Conservation (phyloP, 1,284 basidiomycete genomes). For the Cutaneotrichosporon cavernicola region DNA sequence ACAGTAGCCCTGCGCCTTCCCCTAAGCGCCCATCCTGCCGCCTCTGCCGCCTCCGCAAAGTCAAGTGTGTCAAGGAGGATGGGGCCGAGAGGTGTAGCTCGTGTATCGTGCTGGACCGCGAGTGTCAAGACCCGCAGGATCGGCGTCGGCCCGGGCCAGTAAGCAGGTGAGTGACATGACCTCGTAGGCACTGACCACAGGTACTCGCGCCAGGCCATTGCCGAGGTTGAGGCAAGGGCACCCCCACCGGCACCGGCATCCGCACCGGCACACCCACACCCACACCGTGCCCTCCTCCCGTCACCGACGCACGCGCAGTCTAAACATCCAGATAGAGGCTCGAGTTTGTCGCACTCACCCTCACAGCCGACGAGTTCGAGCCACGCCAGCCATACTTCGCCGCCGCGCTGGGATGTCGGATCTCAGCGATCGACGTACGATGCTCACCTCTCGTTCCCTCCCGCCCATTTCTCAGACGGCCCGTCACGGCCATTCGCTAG, state of each 20-base stretch:
- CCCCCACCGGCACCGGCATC: neutral
- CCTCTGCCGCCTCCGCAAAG: constrained; percentile 3
- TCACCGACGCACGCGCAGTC: neutral
- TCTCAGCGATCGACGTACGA: neutral
- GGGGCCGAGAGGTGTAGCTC: neutral
- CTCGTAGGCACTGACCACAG: neutral
- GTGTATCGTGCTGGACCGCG: neutral
- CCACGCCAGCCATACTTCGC: neutral
- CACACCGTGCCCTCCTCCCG: neutral
- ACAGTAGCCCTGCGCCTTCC: neutral
- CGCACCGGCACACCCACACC: neutral
- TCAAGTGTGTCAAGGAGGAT: neutral
- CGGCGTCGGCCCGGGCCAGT: constrained; percentile 2
- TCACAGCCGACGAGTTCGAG: neutral
- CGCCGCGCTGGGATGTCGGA: neutral
- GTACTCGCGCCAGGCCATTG: neutral
- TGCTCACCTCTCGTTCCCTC: neutral
- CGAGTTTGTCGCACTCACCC: neutral
- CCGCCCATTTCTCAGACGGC: neutral
- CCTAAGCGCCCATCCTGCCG: neutral
- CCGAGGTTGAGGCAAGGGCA: neutral
- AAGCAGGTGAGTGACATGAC: neutral
- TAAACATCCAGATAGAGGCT: neutral
- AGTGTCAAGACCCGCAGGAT: neutral
- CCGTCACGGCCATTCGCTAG: neutral